Evolutionary conservation across 176 grass and related monocot species (phyloP).

Genomic region (Zizania latifolia): DNA sequence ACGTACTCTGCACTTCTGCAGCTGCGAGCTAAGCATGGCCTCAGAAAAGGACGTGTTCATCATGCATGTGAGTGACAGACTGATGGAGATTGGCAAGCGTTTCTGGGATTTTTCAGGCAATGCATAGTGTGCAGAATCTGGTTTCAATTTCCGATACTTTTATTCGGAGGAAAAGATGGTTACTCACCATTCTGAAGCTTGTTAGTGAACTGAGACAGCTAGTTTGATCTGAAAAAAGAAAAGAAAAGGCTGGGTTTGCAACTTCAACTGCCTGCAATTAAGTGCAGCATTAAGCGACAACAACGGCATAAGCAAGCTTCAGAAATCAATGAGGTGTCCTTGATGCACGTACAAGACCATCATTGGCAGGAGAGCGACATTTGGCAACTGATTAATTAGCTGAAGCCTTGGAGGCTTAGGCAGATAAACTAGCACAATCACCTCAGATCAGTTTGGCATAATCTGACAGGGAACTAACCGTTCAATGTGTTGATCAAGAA

Average conservation of each 20-base stretch:
- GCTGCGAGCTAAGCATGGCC: background rate
- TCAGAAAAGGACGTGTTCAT: background rate
- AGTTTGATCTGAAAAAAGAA: no score
- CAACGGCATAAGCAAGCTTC: conserved; percentile 14
- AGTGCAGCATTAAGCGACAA: background rate
- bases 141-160: background rate
- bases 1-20: background rate
- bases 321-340: background rate
- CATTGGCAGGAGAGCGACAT: background rate
- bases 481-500: background rate
- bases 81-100: no score
- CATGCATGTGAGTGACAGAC: no score
- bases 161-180: background rate
- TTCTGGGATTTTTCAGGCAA: no score
- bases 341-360: background rate
- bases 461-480: no score
- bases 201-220: background rate
- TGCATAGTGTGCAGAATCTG: background rate
- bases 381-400: background rate
- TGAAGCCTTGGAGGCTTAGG: no score
- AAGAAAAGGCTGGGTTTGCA: no score
- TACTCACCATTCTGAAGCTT: background rate
- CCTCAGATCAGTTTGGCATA: no score
- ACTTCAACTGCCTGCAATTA: conserved; percentile 33
- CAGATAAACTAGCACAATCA: no score